phyloP scores from a whole-genome alignment of 1,284 basidiomycete species.

The Ceratobasidium sp. region DNA sequence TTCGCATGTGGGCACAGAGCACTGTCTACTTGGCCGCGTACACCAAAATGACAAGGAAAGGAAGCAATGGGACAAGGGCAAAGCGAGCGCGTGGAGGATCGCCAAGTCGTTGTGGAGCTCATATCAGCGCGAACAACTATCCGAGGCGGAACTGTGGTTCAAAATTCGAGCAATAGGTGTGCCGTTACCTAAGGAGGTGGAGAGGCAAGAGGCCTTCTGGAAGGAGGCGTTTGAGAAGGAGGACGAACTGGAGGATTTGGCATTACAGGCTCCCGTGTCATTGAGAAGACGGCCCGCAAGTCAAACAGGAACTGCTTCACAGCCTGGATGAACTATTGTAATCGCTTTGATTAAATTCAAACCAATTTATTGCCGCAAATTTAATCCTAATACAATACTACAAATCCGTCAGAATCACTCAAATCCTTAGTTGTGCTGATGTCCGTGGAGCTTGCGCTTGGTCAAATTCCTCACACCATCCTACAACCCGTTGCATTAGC shows the following conservation, averaged over 20 bases:
- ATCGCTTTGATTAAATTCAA: too few relatives aligned
- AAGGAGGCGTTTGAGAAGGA: too few relatives aligned
- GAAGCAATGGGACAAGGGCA: conserved; percentile 9
- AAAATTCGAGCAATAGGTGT: conserved; percentile 5
- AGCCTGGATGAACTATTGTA: too few relatives aligned
- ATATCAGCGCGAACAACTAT: background rate
- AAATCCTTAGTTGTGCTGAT: conserved; percentile 16
- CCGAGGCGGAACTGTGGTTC: conserved; percentile 1
- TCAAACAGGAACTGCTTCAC: too few relatives aligned
- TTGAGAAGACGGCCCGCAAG: too few relatives aligned
- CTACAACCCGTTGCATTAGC: background rate
- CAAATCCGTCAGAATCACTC: too few relatives aligned
- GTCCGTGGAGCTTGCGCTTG: background rate
- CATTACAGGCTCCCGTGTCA: too few relatives aligned
- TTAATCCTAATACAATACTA: too few relatives aligned
- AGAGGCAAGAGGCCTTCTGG: too few relatives aligned
- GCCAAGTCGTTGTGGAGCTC: background rate
- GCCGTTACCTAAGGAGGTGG: background rate
- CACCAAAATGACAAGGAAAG: background rate
- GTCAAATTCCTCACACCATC: background rate
- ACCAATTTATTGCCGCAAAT: too few relatives aligned
- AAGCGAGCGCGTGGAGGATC: conserved; percentile 5
- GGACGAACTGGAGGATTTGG: too few relatives aligned
- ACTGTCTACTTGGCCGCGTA: background rate
- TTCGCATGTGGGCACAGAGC: conserved; percentile 19